A percentile compares a stretch with the other conserved stretches of the same genome.
Evolutionary conservation across 257 asterid genomes (phyloP).

Genomic region (Paraleonurus japonicus): DNA sequence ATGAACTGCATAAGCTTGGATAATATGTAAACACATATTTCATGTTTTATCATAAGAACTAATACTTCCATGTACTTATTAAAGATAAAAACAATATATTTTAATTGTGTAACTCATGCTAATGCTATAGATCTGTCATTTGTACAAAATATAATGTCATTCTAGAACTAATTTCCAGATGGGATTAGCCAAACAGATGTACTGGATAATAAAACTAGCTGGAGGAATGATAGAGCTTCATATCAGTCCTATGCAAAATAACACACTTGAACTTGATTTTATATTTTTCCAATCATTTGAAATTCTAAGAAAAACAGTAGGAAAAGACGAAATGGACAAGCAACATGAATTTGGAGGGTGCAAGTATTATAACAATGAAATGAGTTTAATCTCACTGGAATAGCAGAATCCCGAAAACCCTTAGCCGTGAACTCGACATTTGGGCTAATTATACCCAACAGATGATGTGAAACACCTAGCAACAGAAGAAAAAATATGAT

Average conservation of each 20-base stretch:
- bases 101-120: not conserved
- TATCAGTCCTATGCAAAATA: not conserved
- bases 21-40: not conserved
- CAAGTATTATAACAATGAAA: not conserved
- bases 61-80: not conserved
- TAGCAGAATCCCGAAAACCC: slow-evolving; percentile 76
- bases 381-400: slow-evolving; percentile 48
- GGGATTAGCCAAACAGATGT: not conserved
- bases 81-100: not conserved
- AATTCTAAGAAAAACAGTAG: not conserved
- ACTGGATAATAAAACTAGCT: not conserved
- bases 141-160: not conserved
- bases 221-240: not conserved
- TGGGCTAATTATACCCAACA: slow-evolving; percentile 76
- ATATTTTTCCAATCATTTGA: not conserved
- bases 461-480: slow-evolving; percentile 85
- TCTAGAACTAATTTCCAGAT: not conserved
- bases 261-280: not conserved
- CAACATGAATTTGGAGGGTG: not conserved
- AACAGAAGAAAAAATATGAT: slow-evolving; percentile 14
- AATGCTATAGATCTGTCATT: not conserved
- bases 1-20: slow-evolving; percentile 22
- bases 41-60: not conserved
- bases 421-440: slow-evolving; percentile 75
- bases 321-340: not conserved